Evolutionary conservation across 2,329 filamentous ascomycete genomes (phyloP), one percentile per base, ranked within the genome.

Genomic region (Aspergillus puulaauensis): DNA sequence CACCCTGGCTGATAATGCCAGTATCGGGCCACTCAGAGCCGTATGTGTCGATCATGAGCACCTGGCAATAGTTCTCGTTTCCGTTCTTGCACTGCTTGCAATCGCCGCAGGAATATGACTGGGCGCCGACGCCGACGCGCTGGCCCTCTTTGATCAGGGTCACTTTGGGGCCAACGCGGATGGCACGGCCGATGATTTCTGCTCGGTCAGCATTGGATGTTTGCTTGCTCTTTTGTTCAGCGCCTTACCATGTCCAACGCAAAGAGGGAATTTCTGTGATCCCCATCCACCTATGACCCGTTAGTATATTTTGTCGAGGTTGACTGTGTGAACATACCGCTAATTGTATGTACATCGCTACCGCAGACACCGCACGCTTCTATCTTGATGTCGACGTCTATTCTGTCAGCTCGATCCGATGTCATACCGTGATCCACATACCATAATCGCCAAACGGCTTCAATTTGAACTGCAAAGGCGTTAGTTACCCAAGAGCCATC

Each of bases 361-460:
- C 87, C 85, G 72, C 89, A 91, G 53, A 91, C 82, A 69, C 90
- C 90, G 70, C 90, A 93, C 71, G 85, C 87, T 64, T 92, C 87
- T 68, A 96, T 88, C 80, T 93, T 89, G 76, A 96, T 85, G 72
- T 96, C 91, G 67, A 96, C 86, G 71, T 96, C 91, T 72, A 48
- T 35, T 23, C 55, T 14, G 61, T 44, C 52, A 57, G 53, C 12
- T 48, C 8, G 24, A 14, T 31, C 31, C 8, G 8, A 44, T 35
- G n/a, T 6, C 15, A 24, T 12, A 23, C 21, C 19, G 5, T 9
- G n/a, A n/a, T 27, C 1, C 40, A 51, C 69, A 57, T 63, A 75
- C 73, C 73, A 75, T 90, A 84, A 72, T 93, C 90, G 64, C 88
- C 90, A 72, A 96, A 96, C 17, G 90, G 89, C 80, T 96, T 95